Conservation (phyloP, 164 flowering plant genomes). For the Dillenia turbinata region DNA sequence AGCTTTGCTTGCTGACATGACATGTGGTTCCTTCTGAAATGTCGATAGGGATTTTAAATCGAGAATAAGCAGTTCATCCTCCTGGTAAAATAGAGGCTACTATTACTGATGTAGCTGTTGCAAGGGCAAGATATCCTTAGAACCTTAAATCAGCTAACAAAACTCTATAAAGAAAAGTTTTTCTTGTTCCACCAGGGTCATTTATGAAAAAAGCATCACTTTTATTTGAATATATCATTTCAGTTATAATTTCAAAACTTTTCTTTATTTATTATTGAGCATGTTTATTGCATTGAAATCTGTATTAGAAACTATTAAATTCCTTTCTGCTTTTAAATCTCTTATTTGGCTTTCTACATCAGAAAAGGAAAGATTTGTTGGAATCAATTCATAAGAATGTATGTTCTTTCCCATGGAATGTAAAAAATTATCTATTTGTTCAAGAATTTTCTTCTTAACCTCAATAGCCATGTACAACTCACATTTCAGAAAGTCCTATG, state of each 20-base stretch:
- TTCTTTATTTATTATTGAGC: neutral
- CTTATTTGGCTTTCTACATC: neutral
- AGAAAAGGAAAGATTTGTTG: neutral
- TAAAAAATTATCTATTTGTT: neutral
- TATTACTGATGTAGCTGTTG: neutral
- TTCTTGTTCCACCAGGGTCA: neutral
- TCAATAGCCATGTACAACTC: too few relatives aligned
- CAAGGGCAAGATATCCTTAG: neutral
- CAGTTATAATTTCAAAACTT: neutral
- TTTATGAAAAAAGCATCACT: neutral
- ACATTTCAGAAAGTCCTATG: neutral
- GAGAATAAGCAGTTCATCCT: neutral
- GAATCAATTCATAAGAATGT: neutral
- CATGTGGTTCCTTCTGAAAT: neutral
- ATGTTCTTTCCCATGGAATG: slow-evolving; percentile 5
- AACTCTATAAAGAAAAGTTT: neutral
- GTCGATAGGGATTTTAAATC: neutral
- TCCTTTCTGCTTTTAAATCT: slow-evolving; percentile 2
- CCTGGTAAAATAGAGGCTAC: neutral
- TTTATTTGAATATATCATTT: neutral
- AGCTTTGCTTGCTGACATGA: slow-evolving; percentile 7
- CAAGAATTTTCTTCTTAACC: neutral
- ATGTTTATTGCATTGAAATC: neutral
- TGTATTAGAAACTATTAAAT: neutral
- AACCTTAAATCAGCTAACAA: neutral